Percentiles rank a stretch among this genome's conserved stretches.
Conservation (phyloP, 352 stramenopile species). For the Pythium coloratum region DNA sequence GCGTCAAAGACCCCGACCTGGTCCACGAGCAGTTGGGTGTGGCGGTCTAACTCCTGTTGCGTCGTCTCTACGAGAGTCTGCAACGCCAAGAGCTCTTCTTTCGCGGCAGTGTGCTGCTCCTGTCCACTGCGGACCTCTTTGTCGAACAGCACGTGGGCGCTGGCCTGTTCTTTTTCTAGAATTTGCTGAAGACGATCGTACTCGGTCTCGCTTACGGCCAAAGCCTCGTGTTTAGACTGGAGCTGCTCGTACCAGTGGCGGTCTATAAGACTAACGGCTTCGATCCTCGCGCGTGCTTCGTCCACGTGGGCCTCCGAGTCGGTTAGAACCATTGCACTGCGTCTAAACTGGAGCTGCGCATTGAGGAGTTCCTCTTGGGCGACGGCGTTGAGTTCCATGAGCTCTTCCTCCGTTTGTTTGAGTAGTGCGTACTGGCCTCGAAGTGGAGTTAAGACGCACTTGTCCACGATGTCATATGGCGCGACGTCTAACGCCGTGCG, state of each 20-base stretch:
- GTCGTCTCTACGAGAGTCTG: conserved; percentile 2
- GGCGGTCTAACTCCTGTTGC: conserved; percentile 8
- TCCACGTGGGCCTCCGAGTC: conserved; percentile 39
- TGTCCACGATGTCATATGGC: conserved; percentile 39
- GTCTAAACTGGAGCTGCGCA: conserved; percentile 21
- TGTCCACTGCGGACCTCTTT: conserved; percentile 3
- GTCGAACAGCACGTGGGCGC: conserved; percentile 10
- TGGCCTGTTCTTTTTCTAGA: conserved; percentile 1
- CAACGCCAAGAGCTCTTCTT: not conserved
- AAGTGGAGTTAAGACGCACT: conserved; percentile 41
- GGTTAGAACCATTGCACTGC: conserved; percentile 35
- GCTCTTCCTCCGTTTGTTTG: conserved; percentile 20
- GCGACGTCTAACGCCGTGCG: conserved; percentile 55
- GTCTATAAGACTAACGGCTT: conserved; percentile 24
- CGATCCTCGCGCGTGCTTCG: conserved; percentile 29
- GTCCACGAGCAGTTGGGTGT: conserved; percentile 14
- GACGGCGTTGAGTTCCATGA: conserved; percentile 20
- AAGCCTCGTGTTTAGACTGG: conserved; percentile 7
- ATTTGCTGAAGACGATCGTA: not conserved
- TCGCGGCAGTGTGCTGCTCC: not conserved
- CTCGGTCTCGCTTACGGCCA: conserved; percentile 15
- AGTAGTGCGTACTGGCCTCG: conserved; percentile 22
- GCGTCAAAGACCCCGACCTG: conserved; percentile 24
- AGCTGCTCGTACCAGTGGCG: conserved; percentile 33
- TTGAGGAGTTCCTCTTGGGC: conserved; percentile 24